These are phyloP conservation scores for Puccinia triticina DNA, from an alignment of 1,284 basidiomycete species.

Conservation along the genomic window DNA sequence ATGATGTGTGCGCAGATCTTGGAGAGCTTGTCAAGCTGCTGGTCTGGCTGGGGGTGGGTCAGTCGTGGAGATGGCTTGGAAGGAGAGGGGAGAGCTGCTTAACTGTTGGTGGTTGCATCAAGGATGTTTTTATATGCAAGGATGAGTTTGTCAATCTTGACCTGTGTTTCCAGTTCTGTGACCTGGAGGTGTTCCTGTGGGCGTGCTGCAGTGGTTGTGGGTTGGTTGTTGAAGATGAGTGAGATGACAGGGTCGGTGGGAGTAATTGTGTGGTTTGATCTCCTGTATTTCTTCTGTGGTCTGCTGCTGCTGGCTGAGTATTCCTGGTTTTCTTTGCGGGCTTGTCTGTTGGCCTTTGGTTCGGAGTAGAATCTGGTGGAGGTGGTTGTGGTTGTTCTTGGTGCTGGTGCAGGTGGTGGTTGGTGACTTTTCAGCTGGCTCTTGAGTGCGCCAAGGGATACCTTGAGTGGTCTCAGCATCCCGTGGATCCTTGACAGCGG, in stretches of 20 bases:
- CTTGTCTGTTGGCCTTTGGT: conserved; percentile 32
- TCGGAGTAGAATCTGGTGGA: conserved; percentile 31
- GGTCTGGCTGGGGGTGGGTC: not conserved
- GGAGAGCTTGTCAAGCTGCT: not conserved
- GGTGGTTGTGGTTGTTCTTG: no score
- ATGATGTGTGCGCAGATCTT: conserved; percentile 33
- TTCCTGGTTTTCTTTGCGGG: not conserved
- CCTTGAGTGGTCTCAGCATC: no score
- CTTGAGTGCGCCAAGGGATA: no score
- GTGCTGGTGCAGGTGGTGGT: no score
- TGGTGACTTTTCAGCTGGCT: no score
- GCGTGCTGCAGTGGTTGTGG: not conserved
- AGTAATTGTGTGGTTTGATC: not conserved
- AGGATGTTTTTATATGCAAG: conserved; percentile 36
- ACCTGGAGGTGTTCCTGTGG: not conserved
- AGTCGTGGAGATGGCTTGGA: not conserved
- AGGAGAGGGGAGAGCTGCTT: not conserved
- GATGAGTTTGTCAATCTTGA: conserved; percentile 27
- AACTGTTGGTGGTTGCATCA: conserved; percentile 8
- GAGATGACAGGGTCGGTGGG: conserved; percentile 12
- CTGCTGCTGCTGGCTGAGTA: not conserved
- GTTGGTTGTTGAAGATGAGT: conserved; percentile 15
- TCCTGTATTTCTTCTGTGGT: not conserved
- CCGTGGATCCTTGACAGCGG: no score
- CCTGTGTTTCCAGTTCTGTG: conserved; percentile 21